Base-by-base conservation (phyloP, 352 stramenopile species). In the Pilasporangium apinafurcum region DNA sequence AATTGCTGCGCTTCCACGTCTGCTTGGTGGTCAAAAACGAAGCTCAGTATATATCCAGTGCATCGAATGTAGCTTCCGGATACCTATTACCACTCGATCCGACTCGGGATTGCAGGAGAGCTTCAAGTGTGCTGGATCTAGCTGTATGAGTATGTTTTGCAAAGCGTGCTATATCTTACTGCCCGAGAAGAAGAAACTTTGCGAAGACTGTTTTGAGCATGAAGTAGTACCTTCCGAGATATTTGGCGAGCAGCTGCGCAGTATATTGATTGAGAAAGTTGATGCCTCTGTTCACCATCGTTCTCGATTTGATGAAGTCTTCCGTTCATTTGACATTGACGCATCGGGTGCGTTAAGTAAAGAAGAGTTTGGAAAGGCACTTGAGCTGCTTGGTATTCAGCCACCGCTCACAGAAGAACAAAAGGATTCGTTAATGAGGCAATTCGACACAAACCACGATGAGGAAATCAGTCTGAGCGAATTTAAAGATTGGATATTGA, bases 1-100 rank as follows among this genome's bases (percentile, higher is more conserved):
- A 45, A 71, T 58, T 1, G 48, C 67, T 4, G 53, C 51, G 0
- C 42, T 92, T 3, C 80, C 80, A 6, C 52, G 80, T 4, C 46
- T 92, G 12, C 86, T 92, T 63, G 80, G 80, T n/a, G 80, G 80
- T 0, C 53, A 63, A 0, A 86, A 84, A 42, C 86, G 74, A 28
- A 74, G 79, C 0, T 85, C 74, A 2, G 66, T 52, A 31, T 62
- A 62, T 18, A 45, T 70, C 7, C 65, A 72, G 13, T 92, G 79
- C 34, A 57, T 66, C 8, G 79, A 92, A 43, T 92, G 76, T 53
- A 50, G 54, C 16, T 8, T 16, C 4, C 54, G 62, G 13, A 57
- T 86, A 1, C 33, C 68, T 3, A 32, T 84, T n/a, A n/a, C n/a
- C n/a, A n/a, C n/a, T n/a, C n/a, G n/a, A n/a, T n/a, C n/a, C n/a